Evolutionary conservation across 208 protist species (phyloP), one percentile per base, ranked within the genome.

Genomic region (Porcisia hertigi): DNA sequence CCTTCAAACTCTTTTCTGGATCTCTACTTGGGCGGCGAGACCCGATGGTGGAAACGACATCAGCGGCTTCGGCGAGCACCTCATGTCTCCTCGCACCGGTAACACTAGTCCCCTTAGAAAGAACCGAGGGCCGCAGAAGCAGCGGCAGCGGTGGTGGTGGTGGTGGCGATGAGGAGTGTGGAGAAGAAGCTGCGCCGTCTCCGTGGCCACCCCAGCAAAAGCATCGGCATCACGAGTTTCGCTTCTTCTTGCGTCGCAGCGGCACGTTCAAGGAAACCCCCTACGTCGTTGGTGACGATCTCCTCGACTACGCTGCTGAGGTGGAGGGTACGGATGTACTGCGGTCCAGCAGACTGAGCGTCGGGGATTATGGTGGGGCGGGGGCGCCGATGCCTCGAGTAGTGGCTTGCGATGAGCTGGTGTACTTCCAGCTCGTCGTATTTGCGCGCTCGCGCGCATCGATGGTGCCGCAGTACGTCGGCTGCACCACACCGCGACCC

Each of bases 381-480:
- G 66, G 9, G 47, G n/a, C 8, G 65, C 8, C 65, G 6, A 14
- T 49, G 43, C 30, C 30, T 30, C 30, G 30, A 30, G 30, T 30
- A 30, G 30, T 9, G 47, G 25, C 62, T 4, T n/a, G 75, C 1
- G 75, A 85, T 34, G 69, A 80, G 12, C 66, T 87, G 41, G 49
- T 71, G 43, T 86, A 81, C 77, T 92, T 93, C 71, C 79, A 91
- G 60, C 80, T 93, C 14, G 79, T 91, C 59, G 86, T 96, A 52
- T 96, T 96, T 63, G 83, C 87, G 41, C 82, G 90, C 14, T 83
- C 88, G 1, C 86, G 77, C 60, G 73, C 84, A 14, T 67, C 86
- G 62, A 76, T 88, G 55, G 85, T 83, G 34, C 88, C 89, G 71
- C 86, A 94, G 81, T 94, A 89, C 86, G 85, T 96, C 25, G 92